Conservation (phyloP, 2,329 filamentous ascomycete genomes). For the Incumbomyces delicatus region DNA sequence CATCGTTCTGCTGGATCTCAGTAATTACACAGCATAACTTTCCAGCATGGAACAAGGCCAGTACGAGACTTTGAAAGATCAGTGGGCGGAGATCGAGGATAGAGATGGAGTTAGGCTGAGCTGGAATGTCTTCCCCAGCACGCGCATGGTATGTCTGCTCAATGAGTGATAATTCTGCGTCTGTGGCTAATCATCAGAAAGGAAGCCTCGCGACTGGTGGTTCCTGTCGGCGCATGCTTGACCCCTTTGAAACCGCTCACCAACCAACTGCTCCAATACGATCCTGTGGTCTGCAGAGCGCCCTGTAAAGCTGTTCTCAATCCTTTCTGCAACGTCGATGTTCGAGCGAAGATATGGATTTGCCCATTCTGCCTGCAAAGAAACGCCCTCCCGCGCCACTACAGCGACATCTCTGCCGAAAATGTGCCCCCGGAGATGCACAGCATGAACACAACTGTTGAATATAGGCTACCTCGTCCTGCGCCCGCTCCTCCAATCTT, state of each 20-base stretch:
- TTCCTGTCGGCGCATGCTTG: conserved; percentile 91
- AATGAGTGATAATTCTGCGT: conserved; percentile 9
- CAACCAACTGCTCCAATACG: conserved; percentile 82
- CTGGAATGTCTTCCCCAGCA: conserved; percentile 98
- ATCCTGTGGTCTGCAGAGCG: conserved; percentile 92
- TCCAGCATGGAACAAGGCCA: conserved; percentile 55
- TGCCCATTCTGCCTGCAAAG: conserved; percentile 60
- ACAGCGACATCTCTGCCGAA: conserved; percentile 59
- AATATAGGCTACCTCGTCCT: conserved; percentile 54
- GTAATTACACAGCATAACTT: neutral
- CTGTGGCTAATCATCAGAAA: conserved; percentile 34
- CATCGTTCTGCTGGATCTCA: too few species aligned
- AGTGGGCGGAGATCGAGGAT: conserved; percentile 94
- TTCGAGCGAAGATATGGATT: conserved; percentile 58
- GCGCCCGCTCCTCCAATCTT: conserved; percentile 58
- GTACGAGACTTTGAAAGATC: conserved; percentile 85
- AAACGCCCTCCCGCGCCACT: conserved; percentile 56
- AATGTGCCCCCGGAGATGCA: conserved; percentile 58
- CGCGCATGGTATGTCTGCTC: conserved; percentile 66
- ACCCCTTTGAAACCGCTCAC: conserved; percentile 95
- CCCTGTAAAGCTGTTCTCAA: conserved; percentile 94
- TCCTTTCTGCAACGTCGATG: conserved; percentile 73
- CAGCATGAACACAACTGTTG: conserved; percentile 55
- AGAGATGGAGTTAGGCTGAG: conserved; percentile 90
- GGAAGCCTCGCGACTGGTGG: conserved; percentile 90